Base-by-base conservation (phyloP, 371 early-diverging fungal species). In the Synchytrium microbalum region DNA sequence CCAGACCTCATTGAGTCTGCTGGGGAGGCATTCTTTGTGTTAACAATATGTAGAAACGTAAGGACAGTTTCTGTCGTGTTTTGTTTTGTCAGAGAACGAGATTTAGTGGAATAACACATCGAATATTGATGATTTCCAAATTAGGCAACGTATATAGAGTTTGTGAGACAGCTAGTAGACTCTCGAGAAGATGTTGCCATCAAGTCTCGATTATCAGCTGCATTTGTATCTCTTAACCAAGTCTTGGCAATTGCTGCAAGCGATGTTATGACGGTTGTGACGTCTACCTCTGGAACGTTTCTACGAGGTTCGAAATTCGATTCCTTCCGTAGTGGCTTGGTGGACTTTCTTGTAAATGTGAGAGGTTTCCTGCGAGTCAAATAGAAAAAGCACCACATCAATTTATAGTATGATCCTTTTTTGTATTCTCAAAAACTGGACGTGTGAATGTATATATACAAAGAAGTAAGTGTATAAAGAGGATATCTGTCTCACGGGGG, bases 341-440 rank as follows among this genome's bases (percentile, higher is more conserved):
- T 81, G 59, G 69, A 71, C 51, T 84, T 86, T 61, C 67, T 87
- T 66, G 79, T 85, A 80, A 77, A 86, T 62, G 86, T 84, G 2
- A 76, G 88, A 53, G 88, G 86, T 54, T 81, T 87, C 10, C 70
- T 87, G 60, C 74, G 88, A 46, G 78, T 84, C 23, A 83, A 84
- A 74, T 87, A 77, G n/a, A n/a, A n/a, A n/a, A n/a, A n/a, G n/a
- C n/a, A n/a, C n/a, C n/a, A n/a, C n/a, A n/a, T n/a, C n/a, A n/a
- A n/a, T n/a, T n/a, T n/a, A n/a, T n/a, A n/a, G n/a, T n/a, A n/a
- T n/a, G n/a, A n/a, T n/a, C n/a, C n/a, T n/a, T n/a, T n/a, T n/a
- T n/a, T n/a, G n/a, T n/a, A n/a, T n/a, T n/a, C n/a, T n/a, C n/a
- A n/a, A n/a, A n/a, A n/a, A n/a, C n/a, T n/a, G n/a, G n/a, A n/a